phyloP scores from a whole-genome alignment of 805 yeast species.

The Helenozyma rhizophorensis region DNA sequence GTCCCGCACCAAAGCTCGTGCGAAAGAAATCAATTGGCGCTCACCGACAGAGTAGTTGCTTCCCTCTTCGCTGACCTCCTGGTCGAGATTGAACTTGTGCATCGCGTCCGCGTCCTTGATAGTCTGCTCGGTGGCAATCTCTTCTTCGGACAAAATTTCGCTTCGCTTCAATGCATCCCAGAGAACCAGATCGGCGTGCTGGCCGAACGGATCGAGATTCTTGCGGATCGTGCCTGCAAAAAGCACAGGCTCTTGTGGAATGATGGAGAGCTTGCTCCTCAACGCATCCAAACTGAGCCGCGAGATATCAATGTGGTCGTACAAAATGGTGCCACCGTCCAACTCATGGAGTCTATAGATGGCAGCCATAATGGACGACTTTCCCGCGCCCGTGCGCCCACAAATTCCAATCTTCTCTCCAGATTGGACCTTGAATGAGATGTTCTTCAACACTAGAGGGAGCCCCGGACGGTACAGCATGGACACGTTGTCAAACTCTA shows the following conservation, averaged over 20 bases:
- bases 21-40: slow-evolving; percentile 62
- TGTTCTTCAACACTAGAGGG: slow-evolving; percentile 9
- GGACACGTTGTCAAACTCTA: slow-evolving; percentile 24
- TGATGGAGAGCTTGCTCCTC: slow-evolving; percentile 13
- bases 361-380: slow-evolving; percentile 17
- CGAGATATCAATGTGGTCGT: slow-evolving; percentile 15
- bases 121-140: slow-evolving; percentile 1
- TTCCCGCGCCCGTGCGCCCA: slow-evolving; percentile 22
- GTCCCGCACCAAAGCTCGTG: slow-evolving; percentile 65
- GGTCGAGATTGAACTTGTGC: slow-evolving; percentile 60
- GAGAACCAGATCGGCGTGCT: slow-evolving; percentile 9
- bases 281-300: slow-evolving; percentile 10
- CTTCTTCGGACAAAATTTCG: slow-evolving; percentile 1
- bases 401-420: slow-evolving; percentile 17
- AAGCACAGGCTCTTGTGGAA: slow-evolving; percentile 20
- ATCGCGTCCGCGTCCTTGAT: slow-evolving; percentile 1
- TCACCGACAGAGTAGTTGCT: slow-evolving; percentile 69
- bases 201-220: slow-evolving; percentile 17
- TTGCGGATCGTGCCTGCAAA: slow-evolving; percentile 15
- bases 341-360: slow-evolving; percentile 14
- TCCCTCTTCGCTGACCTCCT: slow-evolving; percentile 63
- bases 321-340: slow-evolving; percentile 9
- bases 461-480: slow-evolving; percentile 17
- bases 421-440: slow-evolving; percentile 4
- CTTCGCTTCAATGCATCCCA: slow-evolving; percentile 14